Evolutionary conservation across 768 basidiomycete species (phyloP), one percentile per base, ranked within the genome.

Genomic region (Saitozyma sp.): DNA sequence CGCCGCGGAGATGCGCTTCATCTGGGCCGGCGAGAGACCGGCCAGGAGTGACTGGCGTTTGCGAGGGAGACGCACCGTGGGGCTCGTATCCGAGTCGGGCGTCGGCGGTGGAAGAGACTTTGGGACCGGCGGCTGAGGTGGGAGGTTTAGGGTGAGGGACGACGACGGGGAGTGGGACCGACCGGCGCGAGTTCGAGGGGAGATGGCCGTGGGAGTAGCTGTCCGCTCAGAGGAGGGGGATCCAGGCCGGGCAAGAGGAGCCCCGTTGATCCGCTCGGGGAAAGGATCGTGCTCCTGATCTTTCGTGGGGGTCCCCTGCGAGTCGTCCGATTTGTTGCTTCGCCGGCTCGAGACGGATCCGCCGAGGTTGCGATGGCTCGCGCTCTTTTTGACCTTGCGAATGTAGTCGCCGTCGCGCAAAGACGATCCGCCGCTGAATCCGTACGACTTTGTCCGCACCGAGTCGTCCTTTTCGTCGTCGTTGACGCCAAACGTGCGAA

Each of bases 341-440:
- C 46, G 62, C 19, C 54, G 50, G 20, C 55, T 62, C 5, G 62
- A 57, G 7, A 49, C 43, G 7, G 68, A 69, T 6, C 61, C 63
- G 49, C 53, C 63, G 17, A 69, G 50, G 60, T 70, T 64, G 45
- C 66, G 59, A n/a, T 51, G 51, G 16, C 67, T 66, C 29, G 64
- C 59, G 17, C 64, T 61, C 55, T 73, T 72, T 48, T 73, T 66
- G 41, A 71, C 62, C 50, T 53, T 60, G 13, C 74, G 52, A 7
- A 76, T 58, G 51, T 74, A 74, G n/a, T 71, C 70, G 38, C 50
- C 66, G n/a, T 76, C 75, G 37, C 70, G 37, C 66, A 76, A 63
- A 8, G 52, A 50, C 29, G 68, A 69, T 42, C 68, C 58, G 9
- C 72, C 68, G 37, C 70, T 69, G 49, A 76, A 74, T 3, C 72